Conservation (phyloP, 2,329 filamentous ascomycete genomes). For the Cadophora luteo-olivacea region DNA sequence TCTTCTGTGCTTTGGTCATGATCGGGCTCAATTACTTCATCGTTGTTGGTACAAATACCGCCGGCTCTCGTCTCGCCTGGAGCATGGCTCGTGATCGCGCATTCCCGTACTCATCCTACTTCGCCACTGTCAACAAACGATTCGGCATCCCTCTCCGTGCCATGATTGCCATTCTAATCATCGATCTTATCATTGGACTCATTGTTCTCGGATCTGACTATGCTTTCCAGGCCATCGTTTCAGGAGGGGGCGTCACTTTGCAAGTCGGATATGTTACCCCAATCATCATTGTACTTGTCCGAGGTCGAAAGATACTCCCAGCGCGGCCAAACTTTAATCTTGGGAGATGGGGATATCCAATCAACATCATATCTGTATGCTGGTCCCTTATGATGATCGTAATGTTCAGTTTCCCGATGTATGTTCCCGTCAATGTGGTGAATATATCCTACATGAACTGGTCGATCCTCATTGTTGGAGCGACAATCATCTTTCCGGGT, state of each 20-base stretch:
- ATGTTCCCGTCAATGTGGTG: neutral
- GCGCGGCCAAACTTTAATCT: neutral
- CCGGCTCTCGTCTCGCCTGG: slow-evolving; percentile 30
- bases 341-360: neutral
- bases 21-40: slow-evolving; percentile 33
- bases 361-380: neutral
- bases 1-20: slow-evolving; percentile 30
- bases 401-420: neutral
- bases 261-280: neutral
- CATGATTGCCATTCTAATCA: slow-evolving; percentile 24
- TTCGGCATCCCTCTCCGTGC: slow-evolving; percentile 3
- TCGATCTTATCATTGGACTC: slow-evolving; percentile 25
- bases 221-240: slow-evolving; percentile 26
- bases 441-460: neutral
- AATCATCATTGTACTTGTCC: neutral
- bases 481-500: neutral
- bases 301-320: neutral
- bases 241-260: slow-evolving; percentile 16
- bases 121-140: slow-evolving; percentile 5
- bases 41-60: slow-evolving; percentile 27
- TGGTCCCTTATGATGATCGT: neutral
- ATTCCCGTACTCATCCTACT: slow-evolving; percentile 26
- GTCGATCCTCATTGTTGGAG: neutral
- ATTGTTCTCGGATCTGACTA: slow-evolving; percentile 23
- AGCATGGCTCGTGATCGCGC: slow-evolving; percentile 28